Conservation (phyloP, 805 yeast genomes). For the Saccharomycopsis sp. region DNA sequence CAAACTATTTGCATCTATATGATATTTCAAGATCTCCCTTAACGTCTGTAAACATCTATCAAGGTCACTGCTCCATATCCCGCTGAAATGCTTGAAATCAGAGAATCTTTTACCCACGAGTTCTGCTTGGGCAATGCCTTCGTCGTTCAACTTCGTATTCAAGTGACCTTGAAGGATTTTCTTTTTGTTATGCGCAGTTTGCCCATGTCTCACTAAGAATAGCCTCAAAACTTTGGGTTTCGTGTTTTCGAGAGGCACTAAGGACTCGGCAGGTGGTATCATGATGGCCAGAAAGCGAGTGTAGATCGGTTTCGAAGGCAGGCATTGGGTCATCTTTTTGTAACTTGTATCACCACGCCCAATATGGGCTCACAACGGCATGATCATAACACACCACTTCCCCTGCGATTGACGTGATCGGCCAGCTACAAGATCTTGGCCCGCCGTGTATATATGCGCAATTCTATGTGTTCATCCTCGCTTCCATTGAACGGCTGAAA, state of each 20-base stretch:
- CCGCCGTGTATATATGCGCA: no score
- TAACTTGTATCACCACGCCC: no score
- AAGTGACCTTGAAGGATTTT: constrained; percentile 75
- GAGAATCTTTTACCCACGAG: constrained; percentile 41
- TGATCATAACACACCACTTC: no score
- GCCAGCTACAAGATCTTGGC: no score
- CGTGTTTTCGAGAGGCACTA: constrained; percentile 15
- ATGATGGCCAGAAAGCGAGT: no score
- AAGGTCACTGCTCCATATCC: constrained; percentile 33
- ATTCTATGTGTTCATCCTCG: no score
- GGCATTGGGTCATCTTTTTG: no score
- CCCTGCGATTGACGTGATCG: no score
- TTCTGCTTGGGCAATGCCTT: constrained; percentile 54
- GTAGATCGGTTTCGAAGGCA: no score
- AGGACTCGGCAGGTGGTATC: no score
- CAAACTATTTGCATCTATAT: background rate
- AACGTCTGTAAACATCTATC: constrained; percentile 55
- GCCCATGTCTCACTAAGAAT: constrained; percentile 75
- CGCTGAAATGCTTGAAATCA: constrained; percentile 27
- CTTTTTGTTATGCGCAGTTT: constrained; percentile 61
- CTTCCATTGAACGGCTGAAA: no score
- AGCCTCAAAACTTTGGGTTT: constrained; percentile 36
- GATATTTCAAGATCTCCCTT: constrained; percentile 31
- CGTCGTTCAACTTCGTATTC: constrained; percentile 50
- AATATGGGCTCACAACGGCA: no score